Base-by-base conservation (phyloP, 257 asterid genomes). In the Salvia miltiorrhiza region DNA sequence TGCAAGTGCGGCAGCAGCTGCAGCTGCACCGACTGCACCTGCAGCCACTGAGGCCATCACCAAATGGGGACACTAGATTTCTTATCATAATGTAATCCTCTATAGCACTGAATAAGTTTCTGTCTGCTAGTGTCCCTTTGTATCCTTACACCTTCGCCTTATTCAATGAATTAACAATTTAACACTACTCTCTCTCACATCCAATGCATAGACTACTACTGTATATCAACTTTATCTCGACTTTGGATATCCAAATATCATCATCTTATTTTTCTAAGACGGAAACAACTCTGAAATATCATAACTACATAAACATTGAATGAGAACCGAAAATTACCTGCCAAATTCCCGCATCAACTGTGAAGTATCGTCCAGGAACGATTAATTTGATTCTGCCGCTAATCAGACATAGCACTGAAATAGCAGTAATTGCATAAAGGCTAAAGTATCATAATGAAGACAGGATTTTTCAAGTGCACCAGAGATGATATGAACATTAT, bases 1-100 rank as follows among this genome's bases (percentile, higher is more conserved):
- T 84, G 95, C 92, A 86, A 84, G 88, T 88, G 95, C 63, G 87
- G 97, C 4, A 2, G 83, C 9, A 81, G 79, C 82, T 86, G 97
- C 78, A 7, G 83, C 23, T 90, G 95, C 76, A 67, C 53, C 19
- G 41, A 70, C 83, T 86, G 95, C 90, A 81, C 83, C 53, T 90
- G 95, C 44, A 77, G 75, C 73, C 80, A 76, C 67, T 84, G 58
- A 82, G 40, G 28, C 23, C 47, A 59, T 20, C 35, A 63, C 13
- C 19, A 30, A 52, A 44, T 63, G 50, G 75, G 77, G 73, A 12
- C 76, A 63, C 72, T 62, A 32, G 73, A 26, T 21, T 17, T 9
- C 26, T 14, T 68, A 66, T 58, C n/a, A 73, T 65, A 20, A 55
- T 73, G 62, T 55, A 35, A 24, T 73, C 24, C 41, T 65, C 11